Evolutionary conservation across 345 rosid genomes (phyloP).

Genomic region (Murraya paniculata): DNA sequence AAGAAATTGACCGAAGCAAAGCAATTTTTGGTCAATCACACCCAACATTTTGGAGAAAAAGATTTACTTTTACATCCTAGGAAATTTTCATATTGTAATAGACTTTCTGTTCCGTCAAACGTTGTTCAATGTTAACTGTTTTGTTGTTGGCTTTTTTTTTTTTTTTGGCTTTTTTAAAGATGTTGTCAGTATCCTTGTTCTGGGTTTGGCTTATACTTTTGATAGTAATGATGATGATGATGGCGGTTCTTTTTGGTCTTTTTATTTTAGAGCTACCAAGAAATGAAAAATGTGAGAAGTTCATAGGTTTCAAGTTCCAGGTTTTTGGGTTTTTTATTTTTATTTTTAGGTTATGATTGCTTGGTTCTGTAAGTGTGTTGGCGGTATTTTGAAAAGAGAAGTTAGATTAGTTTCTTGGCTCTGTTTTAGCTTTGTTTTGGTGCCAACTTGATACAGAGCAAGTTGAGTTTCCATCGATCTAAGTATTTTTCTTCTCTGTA

Average conservation of each 20-base stretch:
- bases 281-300: background rate
- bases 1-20: background rate
- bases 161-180: background rate
- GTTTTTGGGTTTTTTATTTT: background rate
- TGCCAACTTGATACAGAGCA: background rate
- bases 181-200: background rate
- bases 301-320: background rate
- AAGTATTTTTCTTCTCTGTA: background rate
- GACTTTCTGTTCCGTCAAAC: background rate
- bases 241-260: background rate
- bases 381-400: background rate
- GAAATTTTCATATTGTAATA: too few species aligned
- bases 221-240: background rate
- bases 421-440: background rate
- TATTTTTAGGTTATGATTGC: background rate
- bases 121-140: background rate
- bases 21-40: background rate
- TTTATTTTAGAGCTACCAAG: too few species aligned
- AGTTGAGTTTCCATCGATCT: slow-evolving; percentile 5
- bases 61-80: background rate
- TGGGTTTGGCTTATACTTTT: background rate
- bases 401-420: background rate
- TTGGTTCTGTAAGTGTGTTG: background rate
- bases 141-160: too few species aligned
- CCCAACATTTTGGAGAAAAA: background rate